phyloP scores from a whole-genome alignment of 2,329 filamentous ascomycete species.

The Botrytis byssoidea region DNA sequence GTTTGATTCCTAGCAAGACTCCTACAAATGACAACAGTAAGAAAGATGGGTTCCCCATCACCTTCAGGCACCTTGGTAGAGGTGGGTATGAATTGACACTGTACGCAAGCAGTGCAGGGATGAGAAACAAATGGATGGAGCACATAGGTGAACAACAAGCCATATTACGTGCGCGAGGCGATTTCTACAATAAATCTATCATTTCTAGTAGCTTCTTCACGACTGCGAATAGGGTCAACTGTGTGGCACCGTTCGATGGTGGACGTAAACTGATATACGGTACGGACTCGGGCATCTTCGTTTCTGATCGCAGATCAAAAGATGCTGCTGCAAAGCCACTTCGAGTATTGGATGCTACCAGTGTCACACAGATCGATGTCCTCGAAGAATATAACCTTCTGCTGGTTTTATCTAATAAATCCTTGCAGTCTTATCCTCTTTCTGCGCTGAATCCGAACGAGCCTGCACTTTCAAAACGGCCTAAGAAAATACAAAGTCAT shows the following conservation, averaged over 20 bases:
- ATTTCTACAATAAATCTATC: constrained; percentile 78
- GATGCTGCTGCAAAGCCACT: constrained; percentile 71
- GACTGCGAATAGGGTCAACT: constrained; percentile 81
- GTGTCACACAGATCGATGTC: constrained; percentile 93
- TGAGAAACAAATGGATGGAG: constrained; percentile 95
- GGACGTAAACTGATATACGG: constrained; percentile 92
- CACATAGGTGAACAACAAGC: constrained; percentile 89
- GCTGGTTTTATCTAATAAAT: constrained; percentile 89
- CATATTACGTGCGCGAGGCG: constrained; percentile 79
- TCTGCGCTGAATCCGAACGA: constrained; percentile 85
- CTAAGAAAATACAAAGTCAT: constrained; percentile 94
- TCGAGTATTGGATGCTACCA: constrained; percentile 79
- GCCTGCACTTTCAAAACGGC: constrained; percentile 74
- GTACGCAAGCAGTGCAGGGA: constrained; percentile 80
- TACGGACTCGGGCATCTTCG: constrained; percentile 89
- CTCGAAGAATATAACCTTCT: constrained; percentile 93
- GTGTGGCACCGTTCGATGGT: constrained; percentile 90
- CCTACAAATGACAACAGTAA: constrained; percentile 53
- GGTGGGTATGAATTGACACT: constrained; percentile 91
- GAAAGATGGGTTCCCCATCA: constrained; percentile 86
- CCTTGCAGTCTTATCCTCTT: constrained; percentile 82
- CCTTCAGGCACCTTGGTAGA: constrained; percentile 93
- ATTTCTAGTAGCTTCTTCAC: constrained; percentile 61
- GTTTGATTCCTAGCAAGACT: constrained; percentile 66
- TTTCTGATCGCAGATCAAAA: constrained; percentile 87